Evolutionary conservation across 2,329 filamentous ascomycete genomes (phyloP), one percentile per base, ranked within the genome.

Genomic region (Mycogone perniciosa): DNA sequence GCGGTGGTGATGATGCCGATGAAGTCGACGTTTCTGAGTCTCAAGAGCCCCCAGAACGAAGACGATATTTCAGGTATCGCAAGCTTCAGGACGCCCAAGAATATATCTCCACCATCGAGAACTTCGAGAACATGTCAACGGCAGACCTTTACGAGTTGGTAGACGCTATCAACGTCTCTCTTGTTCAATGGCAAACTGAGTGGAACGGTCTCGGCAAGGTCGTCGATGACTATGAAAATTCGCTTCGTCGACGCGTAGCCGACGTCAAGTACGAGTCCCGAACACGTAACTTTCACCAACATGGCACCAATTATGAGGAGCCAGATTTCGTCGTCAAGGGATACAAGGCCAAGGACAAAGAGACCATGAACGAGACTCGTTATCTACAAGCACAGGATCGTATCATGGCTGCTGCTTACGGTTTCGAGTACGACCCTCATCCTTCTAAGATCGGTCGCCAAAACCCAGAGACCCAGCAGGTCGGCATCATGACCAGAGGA

Each of bases 351-450:
- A 70, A 72, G 43, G 67, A 70, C 44, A 67, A 67, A 35, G 74
- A 76, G 41, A 61, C 68, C 2, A 65, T 69, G 56, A 68, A 64
- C 31, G 74, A 76, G 48, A 71, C 71, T 0, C 67, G 71, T 27
- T 71, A 77, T 40, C 69, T 74, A 4, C 75, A 77, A 50, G 62
- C 71, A 48, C 76, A 85, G 60, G 80, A 84, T 64, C 71, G 71
- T 50, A 70, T 82, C 54, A 78, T 80, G 73, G 80, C 81, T 6
- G 72, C 77, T 54, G 72, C 75, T 1, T 85, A 84, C 59, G 76
- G 77, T 11, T 83, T 84, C 57, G 77, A 82, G 53, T 81, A 83
- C 56, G 80, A 84, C 57, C 71, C 76, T 7, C 76, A 80, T 46
- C 73, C 76, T 2, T 74, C 74, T 53, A 79, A 79, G 63, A 71